These are phyloP conservation scores for Neurospora tetraspora DNA, from an alignment of 495 filamentous ascomycete genomes.

Conservation along the genomic window DNA sequence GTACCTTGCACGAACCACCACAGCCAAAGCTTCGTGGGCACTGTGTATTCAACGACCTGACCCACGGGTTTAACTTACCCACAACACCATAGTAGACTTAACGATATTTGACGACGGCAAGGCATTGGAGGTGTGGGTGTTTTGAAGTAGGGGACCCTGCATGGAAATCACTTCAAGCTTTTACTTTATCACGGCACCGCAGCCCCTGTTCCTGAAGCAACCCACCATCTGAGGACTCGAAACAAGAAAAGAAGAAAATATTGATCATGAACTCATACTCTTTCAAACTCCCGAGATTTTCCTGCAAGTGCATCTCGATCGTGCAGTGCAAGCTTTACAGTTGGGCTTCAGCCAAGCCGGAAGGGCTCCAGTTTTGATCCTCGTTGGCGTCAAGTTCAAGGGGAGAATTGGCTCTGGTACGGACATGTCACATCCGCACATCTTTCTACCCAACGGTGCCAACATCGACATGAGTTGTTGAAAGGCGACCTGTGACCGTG, in stretches of 20 bases:
- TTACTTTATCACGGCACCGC: background rate
- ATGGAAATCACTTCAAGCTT: background rate
- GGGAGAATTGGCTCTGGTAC: background rate
- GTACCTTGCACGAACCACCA: too few relatives aligned
- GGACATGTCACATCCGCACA: background rate
- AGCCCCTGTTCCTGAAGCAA: background rate
- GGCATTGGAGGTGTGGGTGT: background rate
- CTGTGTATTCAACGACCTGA: too few relatives aligned
- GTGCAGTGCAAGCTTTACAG: background rate
- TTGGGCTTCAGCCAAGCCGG: background rate
- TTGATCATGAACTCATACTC: too few relatives aligned
- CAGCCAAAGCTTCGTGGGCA: too few relatives aligned
- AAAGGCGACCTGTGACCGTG: background rate
- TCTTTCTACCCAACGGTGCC: background rate
- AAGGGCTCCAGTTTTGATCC: background rate
- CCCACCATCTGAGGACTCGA: background rate
- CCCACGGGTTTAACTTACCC: too few relatives aligned
- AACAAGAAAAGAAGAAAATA: background rate
- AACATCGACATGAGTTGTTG: background rate
- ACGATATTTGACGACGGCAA: background rate
- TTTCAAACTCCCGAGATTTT: background rate
- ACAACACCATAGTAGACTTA: too few relatives aligned
- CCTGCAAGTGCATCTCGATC: background rate
- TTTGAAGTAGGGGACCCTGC: background rate
- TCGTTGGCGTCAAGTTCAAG: background rate